phyloP scores from a whole-genome alignment of 345 rosid species.

The Salix arbutifolia region DNA sequence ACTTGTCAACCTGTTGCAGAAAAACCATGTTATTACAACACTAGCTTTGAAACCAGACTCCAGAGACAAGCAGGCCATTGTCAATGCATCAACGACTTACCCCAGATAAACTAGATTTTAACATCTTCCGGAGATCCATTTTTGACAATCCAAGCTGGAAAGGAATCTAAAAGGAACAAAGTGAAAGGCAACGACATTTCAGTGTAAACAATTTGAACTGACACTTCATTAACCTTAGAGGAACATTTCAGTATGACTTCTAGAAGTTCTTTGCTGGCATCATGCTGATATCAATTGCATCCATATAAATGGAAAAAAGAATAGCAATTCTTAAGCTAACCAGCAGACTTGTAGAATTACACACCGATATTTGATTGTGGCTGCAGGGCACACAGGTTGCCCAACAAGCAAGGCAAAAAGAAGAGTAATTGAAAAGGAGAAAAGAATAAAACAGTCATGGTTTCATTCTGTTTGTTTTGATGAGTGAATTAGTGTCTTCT shows the following conservation, averaged over 20 bases:
- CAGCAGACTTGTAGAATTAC: not conserved
- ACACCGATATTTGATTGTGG: not conserved
- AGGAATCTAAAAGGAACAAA: slow-evolving; percentile 54
- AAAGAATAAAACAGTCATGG: not conserved
- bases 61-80: not conserved
- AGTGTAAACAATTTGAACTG: not conserved
- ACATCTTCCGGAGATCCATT: slow-evolving; percentile 79
- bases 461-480: not conserved
- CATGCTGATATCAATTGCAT: not conserved
- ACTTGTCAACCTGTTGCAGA: slow-evolving; percentile 70
- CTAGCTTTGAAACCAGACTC: not conserved
- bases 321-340: not conserved
- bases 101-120: slow-evolving; percentile 83
- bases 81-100: slow-evolving; percentile 35
- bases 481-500: not conserved
- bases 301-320: not conserved
- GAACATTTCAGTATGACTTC: not conserved
- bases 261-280: not conserved
- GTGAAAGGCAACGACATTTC: not conserved
- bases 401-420: not conserved
- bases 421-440: not conserved
- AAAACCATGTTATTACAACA: slow-evolving; percentile 1
- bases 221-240: not conserved
- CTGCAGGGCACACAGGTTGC: not conserved
- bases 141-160: slow-evolving; percentile 87